A percentile compares a stretch with the other conserved stretches of the same genome.
These are phyloP conservation scores for Solanum sparsipilum DNA, from an alignment of 257 asterid species.

Conservation along the genomic window DNA sequence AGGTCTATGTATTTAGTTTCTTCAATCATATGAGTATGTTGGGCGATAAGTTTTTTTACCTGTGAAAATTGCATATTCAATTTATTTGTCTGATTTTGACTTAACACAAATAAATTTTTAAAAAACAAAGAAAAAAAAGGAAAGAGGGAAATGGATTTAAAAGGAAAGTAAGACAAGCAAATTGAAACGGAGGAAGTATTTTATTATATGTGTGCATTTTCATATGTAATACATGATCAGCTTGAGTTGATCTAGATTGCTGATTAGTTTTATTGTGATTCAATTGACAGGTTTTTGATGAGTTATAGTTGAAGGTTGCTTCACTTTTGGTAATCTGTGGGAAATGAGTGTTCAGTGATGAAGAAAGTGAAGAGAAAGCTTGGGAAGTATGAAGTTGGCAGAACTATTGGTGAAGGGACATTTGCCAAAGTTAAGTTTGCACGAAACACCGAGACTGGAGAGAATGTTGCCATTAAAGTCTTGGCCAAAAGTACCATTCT, in stretches of 20 bases:
- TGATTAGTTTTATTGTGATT: background rate
- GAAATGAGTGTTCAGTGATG: constrained; percentile 33
- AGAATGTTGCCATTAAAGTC: constrained; percentile 75
- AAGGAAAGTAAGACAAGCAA: background rate
- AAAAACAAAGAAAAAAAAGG: background rate
- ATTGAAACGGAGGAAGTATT: background rate
- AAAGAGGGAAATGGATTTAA: background rate
- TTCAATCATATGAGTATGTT: background rate
- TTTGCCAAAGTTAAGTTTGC: constrained; percentile 96
- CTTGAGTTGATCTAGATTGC: background rate
- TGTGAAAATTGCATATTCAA: background rate
- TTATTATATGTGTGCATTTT: background rate
- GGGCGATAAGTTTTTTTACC: background rate
- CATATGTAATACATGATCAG: background rate
- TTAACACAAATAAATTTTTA: background rate
- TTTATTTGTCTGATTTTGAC: background rate
- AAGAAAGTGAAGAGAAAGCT: constrained; percentile 53
- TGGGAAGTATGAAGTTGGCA: constrained; percentile 85
- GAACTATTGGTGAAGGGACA: constrained; percentile 86
- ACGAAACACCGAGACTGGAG: constrained; percentile 54
- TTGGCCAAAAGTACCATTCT: constrained; percentile 82
- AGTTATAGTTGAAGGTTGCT: background rate
- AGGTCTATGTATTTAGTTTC: background rate
- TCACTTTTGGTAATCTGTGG: background rate
- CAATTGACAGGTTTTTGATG: background rate